A percentile compares a stretch with the other conserved stretches of the same genome.
phyloP scores from a whole-genome alignment of 1,284 basidiomycete species.

The Hortiboletus rubellus region DNA sequence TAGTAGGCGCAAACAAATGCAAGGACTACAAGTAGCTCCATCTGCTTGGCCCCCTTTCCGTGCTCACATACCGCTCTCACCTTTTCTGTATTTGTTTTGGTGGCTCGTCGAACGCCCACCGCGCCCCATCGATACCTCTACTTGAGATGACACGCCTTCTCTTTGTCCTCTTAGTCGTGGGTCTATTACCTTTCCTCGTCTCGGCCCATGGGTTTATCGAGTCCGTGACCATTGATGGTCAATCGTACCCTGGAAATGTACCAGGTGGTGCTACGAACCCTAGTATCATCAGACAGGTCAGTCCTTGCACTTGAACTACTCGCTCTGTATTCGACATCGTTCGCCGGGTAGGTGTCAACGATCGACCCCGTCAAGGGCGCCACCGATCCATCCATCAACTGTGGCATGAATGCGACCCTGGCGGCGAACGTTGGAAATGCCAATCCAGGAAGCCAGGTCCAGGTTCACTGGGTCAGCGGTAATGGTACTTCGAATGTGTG shows the following conservation, averaged over 20 bases:
- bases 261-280: conserved; percentile 26
- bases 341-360: conserved; percentile 26
- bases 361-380: conserved; percentile 45
- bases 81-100: conserved; percentile 4
- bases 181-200: conserved; percentile 22
- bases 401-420: conserved; percentile 42
- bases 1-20: no score
- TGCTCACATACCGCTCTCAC: background rate
- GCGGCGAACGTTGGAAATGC: conserved; percentile 40
- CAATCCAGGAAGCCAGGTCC: conserved; percentile 41
- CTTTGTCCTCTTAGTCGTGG: conserved; percentile 8
- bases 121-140: background rate
- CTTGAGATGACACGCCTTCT: conserved; percentile 20
- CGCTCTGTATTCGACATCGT: background rate
- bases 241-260: conserved; percentile 32
- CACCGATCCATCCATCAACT: conserved; percentile 40
- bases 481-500: conserved; percentile 33
- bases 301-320: background rate
- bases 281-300: conserved; percentile 38
- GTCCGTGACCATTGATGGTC: conserved; percentile 36
- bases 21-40: no score
- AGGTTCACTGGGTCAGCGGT: conserved; percentile 36
- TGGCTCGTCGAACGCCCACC: conserved; percentile 24
- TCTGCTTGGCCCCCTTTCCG: no score
- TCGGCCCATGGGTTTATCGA: conserved; percentile 36